A percentile compares a stretch with the other conserved stretches of the same genome.
These are phyloP conservation scores for Boletus mariae DNA, from an alignment of 1,284 basidiomycete genomes.

Conservation along the genomic window DNA sequence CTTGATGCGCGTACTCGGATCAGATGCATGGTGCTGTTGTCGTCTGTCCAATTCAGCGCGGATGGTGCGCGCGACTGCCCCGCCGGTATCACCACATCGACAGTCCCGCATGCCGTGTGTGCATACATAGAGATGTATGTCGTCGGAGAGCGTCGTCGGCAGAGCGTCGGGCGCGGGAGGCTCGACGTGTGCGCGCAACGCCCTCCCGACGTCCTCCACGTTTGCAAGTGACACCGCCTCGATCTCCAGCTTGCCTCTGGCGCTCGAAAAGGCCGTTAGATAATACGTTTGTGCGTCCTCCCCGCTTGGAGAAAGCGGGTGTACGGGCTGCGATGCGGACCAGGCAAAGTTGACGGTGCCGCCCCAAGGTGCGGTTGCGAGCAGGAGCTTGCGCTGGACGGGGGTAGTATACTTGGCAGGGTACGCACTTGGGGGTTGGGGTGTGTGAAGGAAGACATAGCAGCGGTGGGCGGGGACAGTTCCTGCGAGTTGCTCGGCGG, in stretches of 20 bases:
- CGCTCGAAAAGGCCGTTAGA: slow-evolving; percentile 49
- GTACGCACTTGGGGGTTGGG: slow-evolving; percentile 46
- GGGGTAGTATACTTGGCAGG: slow-evolving; percentile 48
- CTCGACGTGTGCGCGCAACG: slow-evolving; percentile 36
- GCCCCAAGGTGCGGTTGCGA: slow-evolving; percentile 43
- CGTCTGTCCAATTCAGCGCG: slow-evolving; percentile 40
- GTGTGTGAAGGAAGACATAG: slow-evolving; percentile 56
- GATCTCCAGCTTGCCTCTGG: slow-evolving; percentile 46
- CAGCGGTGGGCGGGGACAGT: slow-evolving; percentile 51
- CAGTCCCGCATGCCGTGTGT: slow-evolving; percentile 72
- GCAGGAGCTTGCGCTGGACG: slow-evolving; percentile 49
- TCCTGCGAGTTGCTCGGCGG: slow-evolving; percentile 30
- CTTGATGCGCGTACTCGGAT: slow-evolving; percentile 33
- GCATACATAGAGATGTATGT: slow-evolving; percentile 65
- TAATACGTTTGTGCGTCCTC: slow-evolving; percentile 28
- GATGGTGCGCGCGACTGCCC: slow-evolving; percentile 43
- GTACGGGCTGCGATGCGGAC: slow-evolving; percentile 33
- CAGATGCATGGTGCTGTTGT: slow-evolving; percentile 18
- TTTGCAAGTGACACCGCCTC: slow-evolving; percentile 46
- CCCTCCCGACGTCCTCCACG: slow-evolving; percentile 42
- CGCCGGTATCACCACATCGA: slow-evolving; percentile 68
- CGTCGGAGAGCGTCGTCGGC: slow-evolving; percentile 11
- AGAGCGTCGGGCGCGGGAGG: not conserved
- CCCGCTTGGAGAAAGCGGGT: not conserved
- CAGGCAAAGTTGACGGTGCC: slow-evolving; percentile 62